Conservation (phyloP, 2,329 filamentous ascomycete species). For the Ambrosiella cleistominuta region DNA sequence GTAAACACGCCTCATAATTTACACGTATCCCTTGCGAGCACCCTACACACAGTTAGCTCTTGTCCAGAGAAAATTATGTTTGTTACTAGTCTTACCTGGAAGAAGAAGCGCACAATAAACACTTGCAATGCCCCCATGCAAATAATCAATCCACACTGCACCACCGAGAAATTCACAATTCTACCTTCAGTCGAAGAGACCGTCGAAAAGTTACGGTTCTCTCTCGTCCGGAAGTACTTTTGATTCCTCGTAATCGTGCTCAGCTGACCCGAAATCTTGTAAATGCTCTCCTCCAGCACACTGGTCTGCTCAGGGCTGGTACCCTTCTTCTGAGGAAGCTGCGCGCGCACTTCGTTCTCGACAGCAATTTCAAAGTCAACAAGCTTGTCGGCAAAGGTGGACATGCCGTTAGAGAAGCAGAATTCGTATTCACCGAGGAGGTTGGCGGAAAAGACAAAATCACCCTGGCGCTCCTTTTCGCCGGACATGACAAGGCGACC, state of each 20-base stretch:
- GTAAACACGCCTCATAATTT: constrained; percentile 18
- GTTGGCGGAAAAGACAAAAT: constrained; percentile 93
- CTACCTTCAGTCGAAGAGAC: constrained; percentile 87
- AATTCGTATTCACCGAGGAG: constrained; percentile 80
- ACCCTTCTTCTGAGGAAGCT: constrained; percentile 76
- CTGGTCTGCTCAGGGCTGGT: constrained; percentile 77
- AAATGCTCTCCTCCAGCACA: constrained; percentile 78
- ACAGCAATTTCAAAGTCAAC: constrained; percentile 96
- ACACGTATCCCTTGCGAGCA: constrained; percentile 53
- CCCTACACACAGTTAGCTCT: constrained; percentile 25
- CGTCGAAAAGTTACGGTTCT: constrained; percentile 98
- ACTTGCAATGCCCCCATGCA: constrained; percentile 94
- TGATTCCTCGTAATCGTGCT: constrained; percentile 93
- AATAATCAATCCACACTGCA: constrained; percentile 81
- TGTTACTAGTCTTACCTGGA: constrained; percentile 47
- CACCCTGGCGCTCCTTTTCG: constrained; percentile 81
- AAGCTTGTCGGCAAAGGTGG: constrained; percentile 90
- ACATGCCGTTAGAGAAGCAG: constrained; percentile 98
- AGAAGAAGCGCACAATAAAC: constrained; percentile 96
- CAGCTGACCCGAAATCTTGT: constrained; percentile 82
- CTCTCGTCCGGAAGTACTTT: constrained; percentile 97
- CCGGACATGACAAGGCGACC: constrained; percentile 71
- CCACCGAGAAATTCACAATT: constrained; percentile 93
- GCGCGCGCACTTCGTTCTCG: constrained; percentile 71
- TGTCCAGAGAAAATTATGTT: background rate